Evolutionary conservation across 305 asterid genomes (phyloP).

Genomic region (Nicotiana rustica): DNA sequence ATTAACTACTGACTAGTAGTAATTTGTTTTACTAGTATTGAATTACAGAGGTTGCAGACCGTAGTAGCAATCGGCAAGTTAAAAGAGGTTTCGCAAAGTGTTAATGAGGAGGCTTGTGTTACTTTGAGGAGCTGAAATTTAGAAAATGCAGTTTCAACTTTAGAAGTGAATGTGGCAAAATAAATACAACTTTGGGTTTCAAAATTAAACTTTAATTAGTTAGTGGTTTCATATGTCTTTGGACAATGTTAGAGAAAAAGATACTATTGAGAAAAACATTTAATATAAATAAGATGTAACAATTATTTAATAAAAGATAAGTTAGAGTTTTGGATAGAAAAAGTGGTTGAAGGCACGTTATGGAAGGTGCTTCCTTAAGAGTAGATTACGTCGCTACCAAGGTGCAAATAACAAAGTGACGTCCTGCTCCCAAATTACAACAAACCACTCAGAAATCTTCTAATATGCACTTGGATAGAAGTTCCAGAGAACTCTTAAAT

Average conservation of each 20-base stretch:
- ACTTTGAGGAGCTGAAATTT: conserved; percentile 17
- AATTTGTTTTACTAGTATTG: not conserved
- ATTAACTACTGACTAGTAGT: not conserved
- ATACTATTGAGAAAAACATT: not conserved
- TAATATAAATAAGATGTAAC: conserved; percentile 27
- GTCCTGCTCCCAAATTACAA: conserved; percentile 23
- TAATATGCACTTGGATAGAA: conserved; percentile 3
- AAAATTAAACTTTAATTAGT: not conserved
- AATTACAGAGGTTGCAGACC: conserved; percentile 12
- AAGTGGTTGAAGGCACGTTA: not conserved
- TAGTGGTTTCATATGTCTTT: not conserved
- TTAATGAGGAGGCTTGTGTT: conserved; percentile 12
- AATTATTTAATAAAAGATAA: not conserved
- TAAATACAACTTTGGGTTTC: conserved; percentile 7
- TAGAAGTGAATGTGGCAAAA: conserved; percentile 10
- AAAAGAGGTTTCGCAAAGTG: not conserved
- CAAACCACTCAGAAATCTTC: conserved; percentile 20
- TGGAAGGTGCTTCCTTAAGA: not conserved
- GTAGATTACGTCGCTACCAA: conserved; percentile 5
- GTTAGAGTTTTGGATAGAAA: not conserved
- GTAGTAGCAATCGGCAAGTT: not conserved
- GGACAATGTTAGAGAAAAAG: not conserved
- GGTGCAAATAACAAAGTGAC: not conserved
- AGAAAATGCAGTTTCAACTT: not conserved
- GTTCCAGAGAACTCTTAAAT: not conserved